These are phyloP conservation scores for Malus orientalis DNA, from an alignment of 306 rosid genomes.

Conservation along the genomic window DNA sequence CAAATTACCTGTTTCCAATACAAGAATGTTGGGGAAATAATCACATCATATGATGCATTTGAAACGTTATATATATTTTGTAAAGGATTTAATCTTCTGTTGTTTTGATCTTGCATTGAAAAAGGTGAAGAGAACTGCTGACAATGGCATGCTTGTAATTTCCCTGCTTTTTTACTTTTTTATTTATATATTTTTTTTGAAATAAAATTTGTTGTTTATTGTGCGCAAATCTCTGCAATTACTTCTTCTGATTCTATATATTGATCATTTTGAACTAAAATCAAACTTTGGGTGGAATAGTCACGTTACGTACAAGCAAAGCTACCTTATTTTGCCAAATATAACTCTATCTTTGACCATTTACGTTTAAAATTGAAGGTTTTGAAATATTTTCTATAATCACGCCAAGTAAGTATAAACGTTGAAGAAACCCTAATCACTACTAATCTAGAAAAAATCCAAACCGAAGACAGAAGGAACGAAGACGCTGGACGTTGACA, in stretches of 20 bases:
- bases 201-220: no score
- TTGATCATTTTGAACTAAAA: no score
- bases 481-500: not conserved
- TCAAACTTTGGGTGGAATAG: no score
- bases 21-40: conserved; percentile 32
- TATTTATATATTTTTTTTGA: no score
- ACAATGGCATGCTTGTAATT: conserved; percentile 35
- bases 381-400: no score
- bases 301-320: not conserved
- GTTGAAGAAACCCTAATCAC: not conserved
- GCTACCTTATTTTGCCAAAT: not conserved
- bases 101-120: conserved; percentile 29
- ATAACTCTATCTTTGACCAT: not conserved
- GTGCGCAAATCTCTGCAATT: no score
- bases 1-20: conserved; percentile 24
- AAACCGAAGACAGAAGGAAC: no score
- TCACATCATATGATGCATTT: conserved; percentile 5
- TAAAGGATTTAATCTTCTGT: conserved; percentile 36
- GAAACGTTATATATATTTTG: conserved; percentile 34
- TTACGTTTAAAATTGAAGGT: no score
- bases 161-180: not conserved
- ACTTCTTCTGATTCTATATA: no score
- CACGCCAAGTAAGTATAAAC: not conserved
- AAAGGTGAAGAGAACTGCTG: conserved; percentile 30
- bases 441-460: not conserved